phyloP scores from a whole-genome alignment of 2,329 filamentous ascomycete species.

The Pestalotiopsis sp. region DNA sequence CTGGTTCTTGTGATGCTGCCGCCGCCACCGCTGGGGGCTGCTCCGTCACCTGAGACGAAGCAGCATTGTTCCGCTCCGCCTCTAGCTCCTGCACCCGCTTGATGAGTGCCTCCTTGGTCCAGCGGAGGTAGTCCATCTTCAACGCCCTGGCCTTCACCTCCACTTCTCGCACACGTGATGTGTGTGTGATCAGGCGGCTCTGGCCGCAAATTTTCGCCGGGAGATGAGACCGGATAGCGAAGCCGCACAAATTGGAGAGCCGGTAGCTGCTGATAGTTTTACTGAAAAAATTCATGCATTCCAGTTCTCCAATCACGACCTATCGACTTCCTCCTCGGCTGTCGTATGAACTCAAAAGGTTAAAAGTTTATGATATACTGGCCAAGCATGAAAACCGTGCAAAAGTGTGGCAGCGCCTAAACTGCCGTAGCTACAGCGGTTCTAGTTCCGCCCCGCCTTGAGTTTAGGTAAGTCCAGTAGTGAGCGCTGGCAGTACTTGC shows the following conservation, averaged over 20 bases:
- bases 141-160: constrained; percentile 7
- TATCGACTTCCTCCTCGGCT: neutral
- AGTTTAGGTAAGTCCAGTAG: neutral
- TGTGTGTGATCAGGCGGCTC: constrained; percentile 23
- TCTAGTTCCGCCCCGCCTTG: constrained; percentile 3
- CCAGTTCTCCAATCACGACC: neutral
- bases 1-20: neutral
- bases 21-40: neutral
- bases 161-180: constrained; percentile 14
- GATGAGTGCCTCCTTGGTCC: constrained; percentile 71
- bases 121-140: constrained; percentile 59
- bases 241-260: neutral
- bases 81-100: constrained; percentile 71
- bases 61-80: constrained; percentile 24
- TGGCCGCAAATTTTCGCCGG: neutral
- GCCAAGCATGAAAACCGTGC: constrained; percentile 4
- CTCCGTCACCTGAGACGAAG: neutral
- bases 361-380: neutral
- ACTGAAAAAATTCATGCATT: constrained; percentile 27
- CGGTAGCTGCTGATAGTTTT: constrained; percentile 25
- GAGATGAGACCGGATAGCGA: neutral
- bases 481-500: neutral
- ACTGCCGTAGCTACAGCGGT: neutral
- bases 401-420: neutral
- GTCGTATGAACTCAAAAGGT: neutral